phyloP scores from a whole-genome alignment of 805 yeast species.

The Pichia insulana region DNA sequence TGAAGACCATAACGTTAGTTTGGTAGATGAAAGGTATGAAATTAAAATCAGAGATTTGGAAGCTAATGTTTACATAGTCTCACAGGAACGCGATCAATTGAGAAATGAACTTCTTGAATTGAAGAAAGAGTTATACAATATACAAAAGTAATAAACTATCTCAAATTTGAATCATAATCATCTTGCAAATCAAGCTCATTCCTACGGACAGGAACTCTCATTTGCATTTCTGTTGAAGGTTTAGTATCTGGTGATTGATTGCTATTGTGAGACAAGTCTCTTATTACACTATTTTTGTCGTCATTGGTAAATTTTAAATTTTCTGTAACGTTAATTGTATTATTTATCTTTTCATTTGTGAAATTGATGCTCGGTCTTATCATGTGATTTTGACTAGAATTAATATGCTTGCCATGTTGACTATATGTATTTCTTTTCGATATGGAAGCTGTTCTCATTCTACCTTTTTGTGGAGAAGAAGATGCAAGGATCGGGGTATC shows the following conservation, averaged over 20 bases:
- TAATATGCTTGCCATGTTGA: constrained; percentile 12
- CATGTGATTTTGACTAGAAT: constrained; percentile 7
- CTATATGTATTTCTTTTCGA: constrained; percentile 25
- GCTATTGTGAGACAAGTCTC: neutral
- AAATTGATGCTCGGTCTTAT: constrained; percentile 5
- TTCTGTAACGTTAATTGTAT: neutral
- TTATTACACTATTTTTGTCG: neutral
- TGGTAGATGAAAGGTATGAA: constrained; percentile 49
- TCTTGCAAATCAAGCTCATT: constrained; percentile 23
- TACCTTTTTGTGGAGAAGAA: constrained; percentile 3
- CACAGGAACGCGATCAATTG: constrained; percentile 77
- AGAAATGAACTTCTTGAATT: constrained; percentile 49
- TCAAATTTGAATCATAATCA: constrained; percentile 9
- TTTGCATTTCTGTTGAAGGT: constrained; percentile 1
- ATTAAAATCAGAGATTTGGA: constrained; percentile 74
- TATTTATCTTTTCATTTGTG: no score
- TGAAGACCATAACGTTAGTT: constrained; percentile 24
- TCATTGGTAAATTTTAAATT: neutral
- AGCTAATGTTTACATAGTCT: constrained; percentile 72
- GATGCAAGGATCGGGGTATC: constrained; percentile 8
- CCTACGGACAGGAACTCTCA: constrained; percentile 3
- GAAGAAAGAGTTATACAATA: constrained; percentile 45
- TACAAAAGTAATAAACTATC: neutral
- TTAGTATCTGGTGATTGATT: neutral
- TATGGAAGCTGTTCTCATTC: constrained; percentile 22